Evolutionary conservation across 2,329 filamentous ascomycete genomes (phyloP), one percentile per base, ranked within the genome.

Genomic region (Pseudocercospora pini-densiflorae): DNA sequence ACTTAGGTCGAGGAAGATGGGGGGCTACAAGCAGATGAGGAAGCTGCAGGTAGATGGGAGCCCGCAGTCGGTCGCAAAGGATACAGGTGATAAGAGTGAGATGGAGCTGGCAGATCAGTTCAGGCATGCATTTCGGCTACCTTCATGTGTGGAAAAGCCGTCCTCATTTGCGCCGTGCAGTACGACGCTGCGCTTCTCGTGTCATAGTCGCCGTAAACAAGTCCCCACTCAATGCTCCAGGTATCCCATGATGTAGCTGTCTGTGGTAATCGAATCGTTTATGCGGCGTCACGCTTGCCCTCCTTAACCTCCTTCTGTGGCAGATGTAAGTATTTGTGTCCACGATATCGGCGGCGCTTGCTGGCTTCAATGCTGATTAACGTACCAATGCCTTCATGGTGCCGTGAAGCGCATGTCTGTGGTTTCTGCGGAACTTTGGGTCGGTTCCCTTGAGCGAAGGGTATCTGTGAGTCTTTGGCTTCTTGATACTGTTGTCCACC

Each of bases 381-480:
- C 92, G 80, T 90, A 98, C 94, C 87, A 99, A 86, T 82, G 95
- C 95, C 88, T 92, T 96, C 88, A 92, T 93, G 82, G 94, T 99
- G 84, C 95, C 95, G 88, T 98, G 95, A 74, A 98, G 93, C 84
- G 95, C 95, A 89, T 99, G 94, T 88, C 93, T 93, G 88, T 99
- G 95, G 89, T 99, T 99, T 86, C 95, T 91, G 85, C 95, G 91
- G 89, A 99, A 99, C 90, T 99, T 99, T 82, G 95, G 94, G 87
- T 99, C 95, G 83, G 93, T 95, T 79, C 95, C 95, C 83, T 97
- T 97, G 80, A 99, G 91, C 78, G 94, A 98, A 75, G 95, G 95
- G 88, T 99, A 99, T 88, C 95, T 90, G 85, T 94, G 90, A 81
- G 95, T 98, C 90, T 97, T 97, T 75, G 95, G 95, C 92, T 97